Evolutionary conservation across 208 protist species (phyloP), one percentile per base, ranked within the genome.

Genomic region (Acanthamoeba culbertsoni): DNA sequence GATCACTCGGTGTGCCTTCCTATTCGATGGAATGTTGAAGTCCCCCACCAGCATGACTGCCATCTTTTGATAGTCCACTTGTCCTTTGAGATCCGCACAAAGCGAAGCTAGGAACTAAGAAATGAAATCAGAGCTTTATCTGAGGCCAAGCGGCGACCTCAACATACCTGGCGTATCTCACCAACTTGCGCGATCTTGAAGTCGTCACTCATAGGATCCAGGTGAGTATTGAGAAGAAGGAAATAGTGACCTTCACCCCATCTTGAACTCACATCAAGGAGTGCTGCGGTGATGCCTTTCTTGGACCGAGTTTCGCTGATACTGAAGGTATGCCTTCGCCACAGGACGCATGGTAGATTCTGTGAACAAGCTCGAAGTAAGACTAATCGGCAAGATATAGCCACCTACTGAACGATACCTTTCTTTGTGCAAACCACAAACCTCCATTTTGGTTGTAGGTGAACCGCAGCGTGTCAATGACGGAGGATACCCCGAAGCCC

Each of bases 41-140:
- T 79, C 71, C 1, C 71, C 71, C 71, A 79, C 71, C 0, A 79
- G 71, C 71, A 79, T 79, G 26, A 79, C 71, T 28, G 40, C 71
- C 71, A 79, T 79, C 35, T 51, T 23, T 12, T 51, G 16, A 2
- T 51, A 10, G 14, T 51, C 42, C 2, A 79, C 71, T 23, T 35
- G 20, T 10, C 51, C 71, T 14, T n/a, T 6, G 16, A 79, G 6
- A 23, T 79, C 71, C 5, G 4, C 42, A 42, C 71, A 79, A 3
- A 79, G 33, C 2, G 26, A 14, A 4, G 33, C 40, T 28, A 79
- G 37, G 51, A 79, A 79, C 71, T 79, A n/a, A 7, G 40, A 0
- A n/a, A 7, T 23, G 37, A 53, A 35, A 28, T 16, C 18, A 31
- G 12, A 4, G 62, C 18, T 71, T 28, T 6, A 1, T 43, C 20